Conservation (phyloP, 192 early-diverging fungal species). For the Linnemannia exigua region DNA sequence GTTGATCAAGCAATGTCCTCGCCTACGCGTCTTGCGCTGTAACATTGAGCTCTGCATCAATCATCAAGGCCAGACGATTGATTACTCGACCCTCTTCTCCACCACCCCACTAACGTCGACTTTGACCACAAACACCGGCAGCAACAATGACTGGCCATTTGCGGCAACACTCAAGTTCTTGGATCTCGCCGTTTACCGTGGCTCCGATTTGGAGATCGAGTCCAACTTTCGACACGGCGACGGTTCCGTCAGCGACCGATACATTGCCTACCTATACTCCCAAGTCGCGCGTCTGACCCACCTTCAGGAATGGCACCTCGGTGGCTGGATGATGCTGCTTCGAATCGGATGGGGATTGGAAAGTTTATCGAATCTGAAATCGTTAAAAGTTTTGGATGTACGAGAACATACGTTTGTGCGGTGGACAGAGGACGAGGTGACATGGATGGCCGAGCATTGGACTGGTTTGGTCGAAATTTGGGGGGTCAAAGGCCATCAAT, state of each 20-base stretch:
- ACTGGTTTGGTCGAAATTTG: neutral
- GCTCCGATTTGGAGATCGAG: neutral
- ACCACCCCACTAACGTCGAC: neutral
- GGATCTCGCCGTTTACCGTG: slow-evolving; percentile 11
- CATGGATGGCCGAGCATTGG: neutral
- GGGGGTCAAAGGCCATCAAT: neutral
- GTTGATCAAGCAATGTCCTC: neutral
- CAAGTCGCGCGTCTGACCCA: neutral
- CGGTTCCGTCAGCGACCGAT: neutral
- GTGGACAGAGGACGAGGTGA: neutral
- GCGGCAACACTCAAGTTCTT: neutral
- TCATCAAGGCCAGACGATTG: neutral
- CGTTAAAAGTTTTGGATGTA: slow-evolving; percentile 5
- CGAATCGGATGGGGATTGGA: neutral
- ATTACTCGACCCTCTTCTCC: neutral
- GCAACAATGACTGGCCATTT: slow-evolving; percentile 18
- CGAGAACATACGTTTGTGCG: slow-evolving; percentile 14
- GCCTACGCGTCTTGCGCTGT: neutral
- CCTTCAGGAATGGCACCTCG: neutral
- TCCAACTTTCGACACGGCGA: slow-evolving; percentile 1
- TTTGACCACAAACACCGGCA: neutral
- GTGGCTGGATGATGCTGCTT: slow-evolving; percentile 14
- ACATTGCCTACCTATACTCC: slow-evolving; percentile 10
- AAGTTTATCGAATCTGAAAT: neutral
- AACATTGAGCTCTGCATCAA: neutral